phyloP scores from a whole-genome alignment of 768 basidiomycete genomes.

The Trametes punicea region DNA sequence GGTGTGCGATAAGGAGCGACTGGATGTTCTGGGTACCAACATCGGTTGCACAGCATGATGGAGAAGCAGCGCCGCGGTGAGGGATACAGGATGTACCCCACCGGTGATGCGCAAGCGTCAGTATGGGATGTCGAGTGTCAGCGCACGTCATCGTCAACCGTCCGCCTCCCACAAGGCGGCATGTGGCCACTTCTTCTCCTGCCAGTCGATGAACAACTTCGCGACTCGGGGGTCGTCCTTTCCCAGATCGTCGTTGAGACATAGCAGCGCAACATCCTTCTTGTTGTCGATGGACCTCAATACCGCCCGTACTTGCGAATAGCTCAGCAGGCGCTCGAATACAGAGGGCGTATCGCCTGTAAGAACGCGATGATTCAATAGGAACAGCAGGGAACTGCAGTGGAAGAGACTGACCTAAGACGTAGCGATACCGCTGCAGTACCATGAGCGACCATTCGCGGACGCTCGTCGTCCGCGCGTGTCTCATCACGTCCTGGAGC shows the following conservation, averaged over 20 bases:
- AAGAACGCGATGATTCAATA: background rate
- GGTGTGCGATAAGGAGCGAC: no score
- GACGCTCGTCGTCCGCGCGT: slow-evolving; percentile 20
- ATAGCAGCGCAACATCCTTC: slow-evolving; percentile 29
- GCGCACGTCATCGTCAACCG: background rate
- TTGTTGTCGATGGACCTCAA: slow-evolving; percentile 20
- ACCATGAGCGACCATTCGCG: slow-evolving; percentile 32
- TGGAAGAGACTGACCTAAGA: slow-evolving; percentile 25
- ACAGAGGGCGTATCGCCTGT: slow-evolving; percentile 22
- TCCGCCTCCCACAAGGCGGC: slow-evolving; percentile 25
- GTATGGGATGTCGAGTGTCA: no score
- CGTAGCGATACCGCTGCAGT: slow-evolving; percentile 35
- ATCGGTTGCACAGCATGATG: no score
- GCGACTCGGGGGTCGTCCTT: slow-evolving; percentile 16
- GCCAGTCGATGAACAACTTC: slow-evolving; percentile 19
- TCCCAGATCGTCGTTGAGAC: slow-evolving; percentile 34
- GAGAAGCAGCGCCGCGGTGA: no score
- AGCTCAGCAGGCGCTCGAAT: slow-evolving; percentile 27
- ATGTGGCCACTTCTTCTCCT: slow-evolving; percentile 19
- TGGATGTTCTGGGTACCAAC: background rate
- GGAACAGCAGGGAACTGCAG: background rate
- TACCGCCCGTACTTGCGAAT: slow-evolving; percentile 16
- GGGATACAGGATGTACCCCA: background rate
- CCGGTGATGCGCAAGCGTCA: no score
- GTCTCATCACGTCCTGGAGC: slow-evolving; percentile 25